Percentiles rank a stretch among this genome's conserved stretches.
These are phyloP conservation scores for Tulasnella sp. DNA, from an alignment of 768 basidiomycete genomes.

Conservation along the genomic window DNA sequence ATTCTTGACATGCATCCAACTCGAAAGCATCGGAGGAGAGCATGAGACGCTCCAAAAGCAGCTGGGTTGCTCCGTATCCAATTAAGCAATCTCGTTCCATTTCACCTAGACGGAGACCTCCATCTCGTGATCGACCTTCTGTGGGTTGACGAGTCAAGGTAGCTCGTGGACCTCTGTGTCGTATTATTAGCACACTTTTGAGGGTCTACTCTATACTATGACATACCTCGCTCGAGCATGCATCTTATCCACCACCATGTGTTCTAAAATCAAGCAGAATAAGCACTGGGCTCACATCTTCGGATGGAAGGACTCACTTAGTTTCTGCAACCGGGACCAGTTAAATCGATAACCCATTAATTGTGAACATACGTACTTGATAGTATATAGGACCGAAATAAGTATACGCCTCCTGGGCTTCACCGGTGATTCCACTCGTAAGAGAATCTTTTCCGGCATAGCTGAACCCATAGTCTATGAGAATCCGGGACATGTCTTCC, in stretches of 20 bases:
- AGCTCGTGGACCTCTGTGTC: conserved; percentile 76
- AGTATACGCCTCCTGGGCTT: conserved; percentile 90
- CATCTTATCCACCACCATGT: conserved; percentile 99
- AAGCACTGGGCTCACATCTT: background rate
- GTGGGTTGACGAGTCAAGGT: conserved; percentile 96
- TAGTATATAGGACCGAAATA: conserved; percentile 99
- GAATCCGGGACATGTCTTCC: conserved; percentile 94
- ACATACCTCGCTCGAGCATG: conserved; percentile 87
- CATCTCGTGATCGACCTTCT: conserved; percentile 94
- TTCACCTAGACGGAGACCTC: conserved; percentile 91
- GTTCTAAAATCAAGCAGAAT: conserved; percentile 38
- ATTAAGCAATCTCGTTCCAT: conserved; percentile 99
- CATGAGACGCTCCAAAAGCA: conserved; percentile 94
- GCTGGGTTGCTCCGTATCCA: conserved; percentile 93
- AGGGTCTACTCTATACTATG: conserved; percentile 1
- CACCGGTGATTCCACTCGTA: conserved; percentile 94
- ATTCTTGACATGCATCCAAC: conserved; percentile 87
- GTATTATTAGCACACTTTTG: conserved; percentile 14
- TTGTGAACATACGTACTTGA: conserved; percentile 42
- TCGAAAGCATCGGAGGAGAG: conserved; percentile 98
- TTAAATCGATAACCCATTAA: background rate
- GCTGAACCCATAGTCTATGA: conserved; percentile 90
- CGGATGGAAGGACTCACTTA: conserved; percentile 47
- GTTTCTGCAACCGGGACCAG: conserved; percentile 46
- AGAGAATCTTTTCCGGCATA: conserved; percentile 99